Evolutionary conservation across 345 rosid genomes (phyloP), one percentile per base, ranked within the genome.

Genomic region (Salix brachista): DNA sequence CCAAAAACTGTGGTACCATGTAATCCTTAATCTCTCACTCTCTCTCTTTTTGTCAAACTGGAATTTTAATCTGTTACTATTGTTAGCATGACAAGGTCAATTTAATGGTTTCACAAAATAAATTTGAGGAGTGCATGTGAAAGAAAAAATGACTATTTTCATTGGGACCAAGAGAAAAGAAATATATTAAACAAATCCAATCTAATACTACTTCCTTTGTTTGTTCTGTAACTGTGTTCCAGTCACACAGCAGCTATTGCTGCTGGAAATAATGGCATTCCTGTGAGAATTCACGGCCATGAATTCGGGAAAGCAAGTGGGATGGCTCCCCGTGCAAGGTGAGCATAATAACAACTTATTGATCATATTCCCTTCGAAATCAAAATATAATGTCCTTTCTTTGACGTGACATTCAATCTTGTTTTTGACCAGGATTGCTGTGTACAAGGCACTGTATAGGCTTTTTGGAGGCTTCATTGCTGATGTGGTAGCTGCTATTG

Each of bases 311-410:
- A 87, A 90, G 99, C 99, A n/a, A 96, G 99, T 28, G 99, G 99
- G 58, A 96, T 96, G 99, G 99, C 99, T 83, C 99, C 99, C 64
- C 96, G 99, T 80, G 97, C 99, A 61, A 91, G 99, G 99, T 94
- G 83, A 26, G 75, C 71, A 72, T 73, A 75, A 79, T 75, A 60
- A 34, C 64, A 70, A 5, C 26, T 41, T 36, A 37, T 42, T 19
- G 41, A 37, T 46, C 65, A 54, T 39, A 36, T 73, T 70, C 61
- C 44, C 4, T 69, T 69, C 2, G 8, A 58, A 50, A 41, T 69
- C 58, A 14, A 67, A 65, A 36, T 58, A 60, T 42, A 28, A 26
- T 52, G 28, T 62, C 67, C n/a, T 44, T 75, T 56, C 5, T 46
- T 67, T 79, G 73, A 60, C 62, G 30, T 75, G 23, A 56, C n/a